Percentiles rank a stretch among this genome's conserved stretches.
Evolutionary conservation across 805 yeast species (phyloP).

Genomic region (Wickerhamomyces bisporus): DNA sequence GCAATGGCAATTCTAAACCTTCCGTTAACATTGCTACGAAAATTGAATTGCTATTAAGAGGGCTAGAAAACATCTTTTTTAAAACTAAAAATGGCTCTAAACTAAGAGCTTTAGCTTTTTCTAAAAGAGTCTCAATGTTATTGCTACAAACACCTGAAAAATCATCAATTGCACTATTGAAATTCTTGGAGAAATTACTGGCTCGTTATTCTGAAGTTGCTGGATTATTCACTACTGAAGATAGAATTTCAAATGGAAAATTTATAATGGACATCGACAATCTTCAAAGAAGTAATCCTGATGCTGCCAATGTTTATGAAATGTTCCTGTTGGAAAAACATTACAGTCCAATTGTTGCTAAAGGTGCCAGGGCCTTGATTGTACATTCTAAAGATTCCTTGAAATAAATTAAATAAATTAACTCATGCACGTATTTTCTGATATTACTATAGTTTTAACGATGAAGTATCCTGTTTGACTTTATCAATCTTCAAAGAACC

Average conservation of each 20-base stretch:
- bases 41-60: constrained; percentile 73
- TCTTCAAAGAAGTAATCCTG: constrained; percentile 75
- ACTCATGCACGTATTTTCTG: too few relatives aligned
- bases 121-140: constrained; percentile 69
- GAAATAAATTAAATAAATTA: constrained; percentile 1
- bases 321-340: constrained; percentile 72
- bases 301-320: constrained; percentile 91
- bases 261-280: constrained; percentile 61
- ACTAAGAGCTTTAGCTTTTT: constrained; percentile 70
- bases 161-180: constrained; percentile 70
- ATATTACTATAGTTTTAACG: constrained; percentile 13
- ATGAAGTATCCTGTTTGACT: constrained; percentile 18
- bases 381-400: constrained; percentile 9
- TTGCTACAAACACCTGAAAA: constrained; percentile 82
- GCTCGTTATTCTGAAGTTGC: constrained; percentile 66
- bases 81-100: constrained; percentile 63
- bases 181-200: constrained; percentile 71
- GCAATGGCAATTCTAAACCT: constrained; percentile 46
- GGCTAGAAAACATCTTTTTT: constrained; percentile 79
- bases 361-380: constrained; percentile 47
- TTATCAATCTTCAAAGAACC: constrained; percentile 56
- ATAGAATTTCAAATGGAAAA: constrained; percentile 76
- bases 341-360: constrained; percentile 75
- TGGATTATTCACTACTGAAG: constrained; percentile 83
- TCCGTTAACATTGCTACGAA: constrained; percentile 85